These are phyloP conservation scores for Irpex rosettiformis DNA, from an alignment of 1,284 basidiomycete genomes.

Conservation along the genomic window DNA sequence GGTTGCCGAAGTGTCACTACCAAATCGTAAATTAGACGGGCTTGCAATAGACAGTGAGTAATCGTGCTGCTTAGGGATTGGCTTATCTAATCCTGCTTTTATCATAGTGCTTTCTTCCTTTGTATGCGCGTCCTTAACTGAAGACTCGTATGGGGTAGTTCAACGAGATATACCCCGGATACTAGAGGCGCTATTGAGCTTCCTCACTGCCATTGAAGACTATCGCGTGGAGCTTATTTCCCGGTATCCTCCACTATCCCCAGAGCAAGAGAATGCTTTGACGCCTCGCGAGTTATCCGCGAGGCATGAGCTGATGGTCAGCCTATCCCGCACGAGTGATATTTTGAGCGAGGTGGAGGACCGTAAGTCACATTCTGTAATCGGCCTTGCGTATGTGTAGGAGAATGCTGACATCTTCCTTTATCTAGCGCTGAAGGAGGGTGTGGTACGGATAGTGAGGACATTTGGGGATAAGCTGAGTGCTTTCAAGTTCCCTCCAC, in stretches of 20 bases:
- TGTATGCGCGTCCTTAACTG: constrained; percentile 68
- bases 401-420: too few relatives aligned
- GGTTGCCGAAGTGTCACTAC: constrained; percentile 49
- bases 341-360: constrained; percentile 52
- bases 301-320: constrained; percentile 34
- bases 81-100: background rate
- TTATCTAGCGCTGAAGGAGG: constrained; percentile 62
- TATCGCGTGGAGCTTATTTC: constrained; percentile 47
- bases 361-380: constrained; percentile 42
- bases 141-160: constrained; percentile 80
- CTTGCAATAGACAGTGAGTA: constrained; percentile 54
- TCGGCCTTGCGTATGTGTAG: constrained; percentile 13
- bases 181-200: constrained; percentile 70
- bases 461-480: constrained; percentile 74
- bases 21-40: constrained; percentile 56
- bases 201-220: constrained; percentile 62
- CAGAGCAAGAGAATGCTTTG: constrained; percentile 32
- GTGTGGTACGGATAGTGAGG: constrained; percentile 60
- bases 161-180: constrained; percentile 81
- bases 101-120: constrained; percentile 62
- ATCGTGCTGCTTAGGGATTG: background rate
- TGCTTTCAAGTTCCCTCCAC: constrained; percentile 75
- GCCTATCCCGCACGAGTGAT: constrained; percentile 51
- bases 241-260: constrained; percentile 33
- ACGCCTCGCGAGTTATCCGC: constrained; percentile 27